A percentile compares a stretch with the other conserved stretches of the same genome.
phyloP scores from a whole-genome alignment of 1,139 yeast species.

The Kodamaea plutei region DNA sequence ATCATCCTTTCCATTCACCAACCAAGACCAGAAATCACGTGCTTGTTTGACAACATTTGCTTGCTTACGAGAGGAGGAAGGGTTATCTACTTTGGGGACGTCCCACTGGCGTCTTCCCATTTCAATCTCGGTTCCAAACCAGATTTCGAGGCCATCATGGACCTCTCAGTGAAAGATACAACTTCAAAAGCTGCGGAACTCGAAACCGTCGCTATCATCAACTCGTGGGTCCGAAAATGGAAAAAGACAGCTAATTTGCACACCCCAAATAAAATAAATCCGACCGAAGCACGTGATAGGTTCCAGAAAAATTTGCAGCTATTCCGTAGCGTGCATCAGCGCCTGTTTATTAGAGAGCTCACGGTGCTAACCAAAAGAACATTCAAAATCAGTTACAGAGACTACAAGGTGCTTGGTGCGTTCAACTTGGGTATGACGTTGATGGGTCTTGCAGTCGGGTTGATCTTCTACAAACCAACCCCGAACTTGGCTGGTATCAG shows the following conservation, averaged over 20 bases:
- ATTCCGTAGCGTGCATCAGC: constrained; percentile 15
- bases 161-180: constrained; percentile 20
- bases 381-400: constrained; percentile 16
- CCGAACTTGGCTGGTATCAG: constrained; percentile 20
- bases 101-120: not conserved
- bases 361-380: constrained; percentile 18
- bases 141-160: constrained; percentile 13
- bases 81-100: constrained; percentile 18
- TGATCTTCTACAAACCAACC: constrained; percentile 19
- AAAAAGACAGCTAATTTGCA: not conserved
- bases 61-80: constrained; percentile 23
- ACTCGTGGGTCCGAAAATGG: not conserved
- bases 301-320: constrained; percentile 23
- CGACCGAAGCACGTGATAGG: not conserved
- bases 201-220: not conserved
- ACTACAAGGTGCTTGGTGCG: constrained; percentile 15
- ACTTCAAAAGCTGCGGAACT: constrained; percentile 10
- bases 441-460: constrained; percentile 18
- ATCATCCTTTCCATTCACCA: constrained; percentile 23
- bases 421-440: constrained; percentile 18
- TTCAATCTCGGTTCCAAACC: not conserved
- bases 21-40: constrained; percentile 21
- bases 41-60: constrained; percentile 21
- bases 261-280: not conserved
- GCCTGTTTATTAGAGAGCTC: constrained; percentile 14